Conservation (phyloP, 1,139 yeast genomes). For the Meyerozyma athensensis region DNA sequence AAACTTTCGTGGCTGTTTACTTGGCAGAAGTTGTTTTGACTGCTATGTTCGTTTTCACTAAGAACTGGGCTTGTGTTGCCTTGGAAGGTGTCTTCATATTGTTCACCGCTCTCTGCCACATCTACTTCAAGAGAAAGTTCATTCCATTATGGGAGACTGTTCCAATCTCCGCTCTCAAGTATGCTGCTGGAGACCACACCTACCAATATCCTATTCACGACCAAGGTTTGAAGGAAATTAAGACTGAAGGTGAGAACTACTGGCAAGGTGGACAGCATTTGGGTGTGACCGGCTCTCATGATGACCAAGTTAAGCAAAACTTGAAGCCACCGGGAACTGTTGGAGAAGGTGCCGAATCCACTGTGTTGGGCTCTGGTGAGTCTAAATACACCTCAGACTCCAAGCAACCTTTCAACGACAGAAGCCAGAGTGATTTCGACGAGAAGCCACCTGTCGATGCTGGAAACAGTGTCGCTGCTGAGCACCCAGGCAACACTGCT, state of each 20-base stretch:
- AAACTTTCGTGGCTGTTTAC: slow-evolving; percentile 60
- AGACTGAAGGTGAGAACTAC: slow-evolving; percentile 47
- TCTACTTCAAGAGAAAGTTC: slow-evolving; percentile 54
- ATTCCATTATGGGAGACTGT: slow-evolving; percentile 61
- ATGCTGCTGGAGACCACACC: slow-evolving; percentile 51
- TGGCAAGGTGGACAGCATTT: slow-evolving; percentile 45
- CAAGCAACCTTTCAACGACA: slow-evolving; percentile 7
- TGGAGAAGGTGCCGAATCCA: slow-evolving; percentile 11
- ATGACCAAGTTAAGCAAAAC: slow-evolving; percentile 25
- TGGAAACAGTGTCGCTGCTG: slow-evolving; percentile 4
- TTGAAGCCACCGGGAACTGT: slow-evolving; percentile 15
- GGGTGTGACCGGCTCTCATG: slow-evolving; percentile 24
- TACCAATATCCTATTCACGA: slow-evolving; percentile 52
- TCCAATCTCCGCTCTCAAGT: slow-evolving; percentile 68
- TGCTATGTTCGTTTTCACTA: slow-evolving; percentile 65
- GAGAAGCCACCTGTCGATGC: slow-evolving; percentile 6
- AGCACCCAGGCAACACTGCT: slow-evolving; percentile 1
- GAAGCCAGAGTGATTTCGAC: slow-evolving; percentile 2
- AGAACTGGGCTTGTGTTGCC: slow-evolving; percentile 70
- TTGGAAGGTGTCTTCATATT: slow-evolving; percentile 52
- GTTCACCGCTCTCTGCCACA: slow-evolving; percentile 49
- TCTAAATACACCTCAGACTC: slow-evolving; percentile 6
- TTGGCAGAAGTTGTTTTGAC: slow-evolving; percentile 61
- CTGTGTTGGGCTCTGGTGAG: slow-evolving; percentile 8
- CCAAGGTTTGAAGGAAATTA: slow-evolving; percentile 58